Evolutionary conservation across 345 rosid species (phyloP).

Genomic region (Erodium maritimum): DNA sequence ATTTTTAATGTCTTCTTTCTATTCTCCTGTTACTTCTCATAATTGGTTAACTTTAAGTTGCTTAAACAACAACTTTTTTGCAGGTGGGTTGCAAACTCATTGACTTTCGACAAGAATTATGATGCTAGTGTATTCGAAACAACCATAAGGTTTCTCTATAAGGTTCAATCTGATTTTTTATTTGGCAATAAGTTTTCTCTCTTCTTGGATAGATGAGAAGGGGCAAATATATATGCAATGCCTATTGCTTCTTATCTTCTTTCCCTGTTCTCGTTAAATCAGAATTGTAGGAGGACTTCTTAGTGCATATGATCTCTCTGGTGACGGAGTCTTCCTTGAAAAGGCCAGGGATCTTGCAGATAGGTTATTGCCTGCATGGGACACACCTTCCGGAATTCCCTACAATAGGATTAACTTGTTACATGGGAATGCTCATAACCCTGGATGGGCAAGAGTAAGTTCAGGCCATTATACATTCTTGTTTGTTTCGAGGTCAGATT

Average conservation of each 20-base stretch:
- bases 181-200: conserved; percentile 10
- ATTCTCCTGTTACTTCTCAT: neutral
- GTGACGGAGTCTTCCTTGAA: conserved; percentile 74
- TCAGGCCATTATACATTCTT: neutral
- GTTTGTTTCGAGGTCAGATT: neutral
- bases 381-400: conserved; percentile 67
- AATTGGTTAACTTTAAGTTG: neutral
- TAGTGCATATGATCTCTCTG: conserved; percentile 86
- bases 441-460: conserved; percentile 70
- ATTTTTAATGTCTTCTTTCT: neutral
- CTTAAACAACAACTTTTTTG: conserved; percentile 8
- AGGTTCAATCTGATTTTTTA: conserved; percentile 46
- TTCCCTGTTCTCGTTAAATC: conserved; percentile 4
- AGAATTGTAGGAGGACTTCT: conserved; percentile 97
- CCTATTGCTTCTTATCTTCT: conserved; percentile 4
- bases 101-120: conserved; percentile 76
- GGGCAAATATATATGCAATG: neutral
- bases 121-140: conserved; percentile 95
- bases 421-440: conserved; percentile 58
- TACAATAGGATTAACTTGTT: conserved; percentile 74
- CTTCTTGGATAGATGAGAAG: neutral
- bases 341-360: conserved; percentile 90
- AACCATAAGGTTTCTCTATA: conserved; percentile 84
- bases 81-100: conserved; percentile 87
- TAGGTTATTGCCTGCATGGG: conserved; percentile 92